phyloP scores from a whole-genome alignment of 805 yeast species.

The Pichia cephalocereana region DNA sequence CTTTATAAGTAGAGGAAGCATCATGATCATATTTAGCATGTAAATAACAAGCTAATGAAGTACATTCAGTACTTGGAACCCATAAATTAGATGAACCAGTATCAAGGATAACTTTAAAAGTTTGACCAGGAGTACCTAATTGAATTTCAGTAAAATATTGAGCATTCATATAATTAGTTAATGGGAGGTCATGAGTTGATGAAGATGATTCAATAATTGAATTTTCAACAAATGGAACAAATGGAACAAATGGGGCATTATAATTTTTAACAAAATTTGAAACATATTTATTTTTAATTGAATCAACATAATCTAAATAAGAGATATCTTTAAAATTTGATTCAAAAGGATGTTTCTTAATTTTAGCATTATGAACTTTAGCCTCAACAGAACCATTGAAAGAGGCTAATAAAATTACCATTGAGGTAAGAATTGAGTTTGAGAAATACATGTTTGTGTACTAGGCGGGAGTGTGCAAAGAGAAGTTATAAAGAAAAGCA shows the following conservation, averaged over 20 bases:
- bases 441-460: constrained; percentile 2
- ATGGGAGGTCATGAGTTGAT: constrained; percentile 64
- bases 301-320: constrained; percentile 39
- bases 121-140: constrained; percentile 89
- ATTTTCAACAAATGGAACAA: constrained; percentile 34
- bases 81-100: constrained; percentile 96
- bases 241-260: constrained; percentile 25
- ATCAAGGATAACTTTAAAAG: constrained; percentile 88
- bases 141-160: constrained; percentile 91
- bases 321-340: constrained; percentile 37
- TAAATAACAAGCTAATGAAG: constrained; percentile 90
- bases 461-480: no score
- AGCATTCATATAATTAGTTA: constrained; percentile 90
- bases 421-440: constrained; percentile 30
- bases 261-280: constrained; percentile 11
- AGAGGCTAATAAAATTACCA: constrained; percentile 13
- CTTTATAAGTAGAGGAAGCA: constrained; percentile 71
- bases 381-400: constrained; percentile 26
- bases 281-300: constrained; percentile 41
- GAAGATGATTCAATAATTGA: constrained; percentile 10
- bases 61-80: constrained; percentile 87
- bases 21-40: constrained; percentile 87
- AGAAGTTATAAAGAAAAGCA: background rate
- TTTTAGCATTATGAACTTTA: constrained; percentile 37
- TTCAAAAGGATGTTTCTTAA: constrained; percentile 38